Base-by-base conservation (phyloP, 306 rosid species). In the Astragalus glycyphyllos region DNA sequence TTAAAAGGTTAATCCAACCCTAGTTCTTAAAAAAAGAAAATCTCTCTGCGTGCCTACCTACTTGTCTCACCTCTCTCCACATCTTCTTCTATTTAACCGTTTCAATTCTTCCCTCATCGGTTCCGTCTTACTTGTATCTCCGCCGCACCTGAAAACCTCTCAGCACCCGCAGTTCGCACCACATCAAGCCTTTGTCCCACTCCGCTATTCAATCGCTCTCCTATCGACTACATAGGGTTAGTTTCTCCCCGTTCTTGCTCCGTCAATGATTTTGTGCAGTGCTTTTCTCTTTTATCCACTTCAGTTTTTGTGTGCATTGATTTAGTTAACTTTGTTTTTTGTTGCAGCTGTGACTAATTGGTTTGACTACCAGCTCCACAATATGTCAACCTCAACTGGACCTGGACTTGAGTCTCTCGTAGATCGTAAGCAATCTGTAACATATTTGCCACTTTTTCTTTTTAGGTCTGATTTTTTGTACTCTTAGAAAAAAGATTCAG, bases 361-460 rank as follows among this genome's bases (percentile, higher is more conserved):
- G 32, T 51, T 51, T 17, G 58, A 51, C 58, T 16, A 16, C 58
- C 58, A 17, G 13, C 50, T 51, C 58, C 5, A 42, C 50, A 82
- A 29, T 67, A 82, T 82, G 86, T 65, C 86, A 14, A 65, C 75
- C 17, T 65, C 86, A 14, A 65, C 75, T n/a, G 86, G 86, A 0
- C 83, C 83, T 35, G 86, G 86, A 58, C 86, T 82, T 49, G 86
- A 82, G 78, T 78, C 86, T 51, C 86, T 82, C 35, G 86, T 82
- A 29, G 83, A 82, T 82, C 86, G 86, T 82, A 82, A 74, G 86
- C 47, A 44, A 45, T 51, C 37, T 68, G 8, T 15, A 5, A 9
- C 16, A 26, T 40, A 3, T 12, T 26, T 57, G 16, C 11, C 1
- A 20, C 11, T 12, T 20, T 44, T 23, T 41, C 3, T 17, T 11